Percentiles rank a stretch among this genome's conserved stretches.
These are phyloP conservation scores for Tilletia caries DNA, from an alignment of 1,284 basidiomycete genomes.

Conservation along the genomic window DNA sequence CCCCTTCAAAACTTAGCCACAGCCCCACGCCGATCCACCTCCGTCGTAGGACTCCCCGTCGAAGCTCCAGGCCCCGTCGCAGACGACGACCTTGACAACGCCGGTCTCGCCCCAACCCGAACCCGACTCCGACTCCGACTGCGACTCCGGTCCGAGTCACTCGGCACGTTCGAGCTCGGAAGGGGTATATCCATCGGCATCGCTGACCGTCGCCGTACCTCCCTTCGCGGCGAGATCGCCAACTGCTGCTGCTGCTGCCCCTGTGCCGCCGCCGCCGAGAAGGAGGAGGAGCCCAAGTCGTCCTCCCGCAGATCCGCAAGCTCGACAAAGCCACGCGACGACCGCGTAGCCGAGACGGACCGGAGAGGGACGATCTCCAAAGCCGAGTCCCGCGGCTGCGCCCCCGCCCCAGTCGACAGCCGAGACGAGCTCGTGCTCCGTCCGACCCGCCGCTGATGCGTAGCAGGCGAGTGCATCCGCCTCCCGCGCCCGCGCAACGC, in stretches of 20 bases:
- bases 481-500: not conserved
- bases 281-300: not conserved
- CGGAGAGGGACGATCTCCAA: not conserved
- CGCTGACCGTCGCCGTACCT: not conserved
- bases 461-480: not conserved
- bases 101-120: not conserved
- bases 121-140: not conserved
- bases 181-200: not conserved
- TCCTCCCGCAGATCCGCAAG: not conserved
- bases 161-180: not conserved
- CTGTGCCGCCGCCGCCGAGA: too few relatives aligned
- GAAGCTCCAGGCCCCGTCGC: not conserved
- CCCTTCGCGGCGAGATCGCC: not conserved
- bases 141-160: not conserved
- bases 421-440: not conserved
- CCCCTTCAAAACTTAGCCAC: too few relatives aligned
- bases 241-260: not conserved
- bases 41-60: too few relatives aligned
- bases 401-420: not conserved
- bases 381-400: not conserved
- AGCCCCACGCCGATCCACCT: too few relatives aligned
- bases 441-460: not conserved
- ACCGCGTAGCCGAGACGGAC: conserved; percentile 1
- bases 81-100: not conserved
- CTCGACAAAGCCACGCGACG: not conserved